Conservation (phyloP, 2,329 filamentous ascomycete genomes). For the Tolypocladium nubicola region DNA sequence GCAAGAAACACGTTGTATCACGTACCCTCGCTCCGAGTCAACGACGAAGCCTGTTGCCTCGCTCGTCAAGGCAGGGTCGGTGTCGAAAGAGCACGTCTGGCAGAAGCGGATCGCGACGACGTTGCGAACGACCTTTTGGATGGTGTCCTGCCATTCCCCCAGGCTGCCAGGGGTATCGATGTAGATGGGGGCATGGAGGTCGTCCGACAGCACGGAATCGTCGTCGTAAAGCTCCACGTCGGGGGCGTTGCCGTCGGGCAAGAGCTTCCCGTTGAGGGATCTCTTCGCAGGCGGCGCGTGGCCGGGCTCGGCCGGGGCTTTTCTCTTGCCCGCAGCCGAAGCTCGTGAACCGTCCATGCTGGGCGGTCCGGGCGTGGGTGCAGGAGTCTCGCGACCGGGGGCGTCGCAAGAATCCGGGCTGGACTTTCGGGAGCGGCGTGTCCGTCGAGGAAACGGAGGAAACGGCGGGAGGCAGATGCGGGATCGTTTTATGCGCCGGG, state of each 20-base stretch:
- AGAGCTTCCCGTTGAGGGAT: slow-evolving; percentile 35
- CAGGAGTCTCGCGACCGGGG: background rate
- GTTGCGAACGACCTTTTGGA: slow-evolving; percentile 86
- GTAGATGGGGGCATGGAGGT: slow-evolving; percentile 21
- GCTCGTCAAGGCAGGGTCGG: slow-evolving; percentile 84
- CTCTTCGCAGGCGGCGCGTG: slow-evolving; percentile 23
- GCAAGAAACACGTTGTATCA: slow-evolving; percentile 7
- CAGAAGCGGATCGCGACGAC: slow-evolving; percentile 99
- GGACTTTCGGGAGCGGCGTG: background rate
- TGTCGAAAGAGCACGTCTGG: slow-evolving; percentile 95
- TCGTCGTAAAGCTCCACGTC: slow-evolving; percentile 29
- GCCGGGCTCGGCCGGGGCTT: slow-evolving; percentile 33
- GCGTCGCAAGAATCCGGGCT: background rate
- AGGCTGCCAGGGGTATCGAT: slow-evolving; percentile 27
- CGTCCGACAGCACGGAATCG: slow-evolving; percentile 30
- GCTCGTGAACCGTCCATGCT: slow-evolving; percentile 33
- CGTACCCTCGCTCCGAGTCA: slow-evolving; percentile 77
- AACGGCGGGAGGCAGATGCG: background rate
- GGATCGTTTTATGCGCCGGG: background rate
- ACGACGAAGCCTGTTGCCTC: slow-evolving; percentile 98
- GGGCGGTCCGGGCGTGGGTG: slow-evolving; percentile 1
- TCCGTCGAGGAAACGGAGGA: background rate
- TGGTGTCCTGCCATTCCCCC: slow-evolving; percentile 85
- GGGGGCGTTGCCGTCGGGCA: slow-evolving; percentile 38
- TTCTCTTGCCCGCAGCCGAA: slow-evolving; percentile 39